A percentile compares a stretch with the other conserved stretches of the same genome.
Evolutionary conservation across 352 stramenopile species (phyloP).

Genomic region (Globisporangium carolinianum): DNA sequence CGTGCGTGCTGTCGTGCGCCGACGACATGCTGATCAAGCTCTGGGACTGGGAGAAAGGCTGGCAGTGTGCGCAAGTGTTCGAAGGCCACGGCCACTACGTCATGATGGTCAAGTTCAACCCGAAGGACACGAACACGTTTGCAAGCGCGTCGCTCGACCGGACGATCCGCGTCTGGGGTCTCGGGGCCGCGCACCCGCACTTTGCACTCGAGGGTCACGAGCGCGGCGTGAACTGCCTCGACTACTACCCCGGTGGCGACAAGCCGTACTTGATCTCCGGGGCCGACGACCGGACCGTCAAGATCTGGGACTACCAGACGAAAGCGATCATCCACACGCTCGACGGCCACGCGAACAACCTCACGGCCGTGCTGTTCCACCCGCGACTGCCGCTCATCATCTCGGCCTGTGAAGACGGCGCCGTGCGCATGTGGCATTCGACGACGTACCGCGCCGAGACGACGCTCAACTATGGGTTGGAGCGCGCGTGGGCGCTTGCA

Average conservation of each 20-base stretch:
- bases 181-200: slow-evolving; percentile 91
- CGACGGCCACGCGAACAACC: slow-evolving; percentile 98
- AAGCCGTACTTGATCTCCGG: slow-evolving; percentile 98
- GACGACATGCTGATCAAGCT: slow-evolving; percentile 99
- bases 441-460: slow-evolving; percentile 96
- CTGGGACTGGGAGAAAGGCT: slow-evolving; percentile 96
- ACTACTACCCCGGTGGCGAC: slow-evolving; percentile 98
- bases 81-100: slow-evolving; percentile 98
- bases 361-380: slow-evolving; percentile 98
- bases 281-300: slow-evolving; percentile 95
- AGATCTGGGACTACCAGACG: slow-evolving; percentile 99
- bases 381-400: slow-evolving; percentile 97
- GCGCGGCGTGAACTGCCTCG: slow-evolving; percentile 97
- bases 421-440: slow-evolving; percentile 90
- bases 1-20: slow-evolving; percentile 93
- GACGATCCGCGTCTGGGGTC: slow-evolving; percentile 94
- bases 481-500: slow-evolving; percentile 95
- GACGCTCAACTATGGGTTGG: slow-evolving; percentile 99
- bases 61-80: slow-evolving; percentile 69
- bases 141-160: slow-evolving; percentile 96
- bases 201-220: slow-evolving; percentile 92
- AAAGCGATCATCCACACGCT: slow-evolving; percentile 99
- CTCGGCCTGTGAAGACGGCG: slow-evolving; percentile 96
- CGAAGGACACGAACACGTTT: slow-evolving; percentile 99
- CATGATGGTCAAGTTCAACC: slow-evolving; percentile 99